Conservation (phyloP, 139 green algal genomes). For the Coelastrella sp. region DNA sequence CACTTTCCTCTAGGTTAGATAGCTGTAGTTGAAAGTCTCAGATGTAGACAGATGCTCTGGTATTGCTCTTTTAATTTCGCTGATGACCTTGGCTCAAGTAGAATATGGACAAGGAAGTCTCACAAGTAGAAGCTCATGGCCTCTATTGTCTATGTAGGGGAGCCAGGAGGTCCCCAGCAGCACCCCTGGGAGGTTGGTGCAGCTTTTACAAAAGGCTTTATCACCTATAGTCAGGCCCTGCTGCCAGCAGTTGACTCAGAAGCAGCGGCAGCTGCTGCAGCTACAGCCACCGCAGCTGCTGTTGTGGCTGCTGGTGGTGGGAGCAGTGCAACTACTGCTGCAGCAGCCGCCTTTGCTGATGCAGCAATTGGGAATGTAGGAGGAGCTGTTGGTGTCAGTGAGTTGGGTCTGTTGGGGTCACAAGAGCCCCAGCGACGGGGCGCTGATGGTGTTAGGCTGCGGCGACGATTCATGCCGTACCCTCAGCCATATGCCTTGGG, state of each 20-base stretch:
- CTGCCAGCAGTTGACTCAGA: conserved; percentile 23
- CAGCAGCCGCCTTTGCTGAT: background rate
- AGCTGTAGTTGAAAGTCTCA: too few species aligned
- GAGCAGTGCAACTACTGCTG: background rate
- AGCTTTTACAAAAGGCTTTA: conserved; percentile 37
- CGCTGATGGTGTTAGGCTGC: conserved; percentile 29
- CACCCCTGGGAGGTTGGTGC: conserved; percentile 75
- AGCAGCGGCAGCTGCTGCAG: background rate
- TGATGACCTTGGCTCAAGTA: too few species aligned
- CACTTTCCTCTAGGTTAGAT: too few species aligned
- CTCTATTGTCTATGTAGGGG: conserved; percentile 53
- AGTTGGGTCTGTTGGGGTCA: too few species aligned
- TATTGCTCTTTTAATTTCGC: too few species aligned
- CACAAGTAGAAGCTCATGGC: too few species aligned
- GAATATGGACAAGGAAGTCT: too few species aligned
- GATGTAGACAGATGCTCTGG: too few species aligned
- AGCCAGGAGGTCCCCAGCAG: conserved; percentile 63
- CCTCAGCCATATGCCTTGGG: conserved; percentile 71
- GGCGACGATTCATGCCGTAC: conserved; percentile 54
- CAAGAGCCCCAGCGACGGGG: conserved; percentile 3
- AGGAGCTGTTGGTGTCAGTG: conserved; percentile 21
- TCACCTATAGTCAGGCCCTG: conserved; percentile 34
- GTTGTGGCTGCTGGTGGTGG: background rate
- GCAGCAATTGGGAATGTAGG: background rate
- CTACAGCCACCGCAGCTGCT: background rate